Evolutionary conservation across 352 stramenopile species (phyloP).

Genomic region (Pilasporangium apinafurcum): DNA sequence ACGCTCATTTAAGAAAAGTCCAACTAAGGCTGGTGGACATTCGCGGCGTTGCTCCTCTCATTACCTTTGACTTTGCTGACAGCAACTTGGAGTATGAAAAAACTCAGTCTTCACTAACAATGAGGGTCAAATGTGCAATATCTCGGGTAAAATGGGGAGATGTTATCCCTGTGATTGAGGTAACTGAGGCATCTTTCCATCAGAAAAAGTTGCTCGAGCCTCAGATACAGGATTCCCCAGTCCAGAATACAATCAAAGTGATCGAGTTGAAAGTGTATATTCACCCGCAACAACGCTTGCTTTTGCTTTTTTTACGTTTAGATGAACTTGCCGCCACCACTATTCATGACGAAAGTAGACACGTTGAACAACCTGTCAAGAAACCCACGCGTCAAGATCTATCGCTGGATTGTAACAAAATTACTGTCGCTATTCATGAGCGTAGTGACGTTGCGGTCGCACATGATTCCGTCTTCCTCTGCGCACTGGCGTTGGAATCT

Average conservation of each 20-base stretch:
- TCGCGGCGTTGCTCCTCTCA: conserved; percentile 8
- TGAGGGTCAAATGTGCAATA: conserved; percentile 18
- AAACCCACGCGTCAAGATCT: conserved; percentile 2
- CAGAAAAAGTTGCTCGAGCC: conserved; percentile 13
- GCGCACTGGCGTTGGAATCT: conserved; percentile 5
- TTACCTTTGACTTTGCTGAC: conserved; percentile 15
- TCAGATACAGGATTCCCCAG: conserved; percentile 6
- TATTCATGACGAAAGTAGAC: neutral
- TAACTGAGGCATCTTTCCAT: conserved; percentile 10
- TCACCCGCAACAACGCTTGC: conserved; percentile 21
- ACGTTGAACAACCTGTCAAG: neutral
- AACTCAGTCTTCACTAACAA: conserved; percentile 17
- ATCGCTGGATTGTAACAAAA: conserved; percentile 4
- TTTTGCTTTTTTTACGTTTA: conserved; percentile 39
- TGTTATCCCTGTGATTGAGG: conserved; percentile 12
- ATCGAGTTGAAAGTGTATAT: conserved; percentile 15
- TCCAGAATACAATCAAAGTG: conserved; percentile 9
- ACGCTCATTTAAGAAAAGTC: conserved; percentile 16
- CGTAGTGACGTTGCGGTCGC: neutral
- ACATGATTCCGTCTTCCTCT: neutral
- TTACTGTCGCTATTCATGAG: conserved; percentile 5
- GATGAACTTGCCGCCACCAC: conserved; percentile 33
- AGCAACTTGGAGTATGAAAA: conserved; percentile 14
- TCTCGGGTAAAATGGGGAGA: conserved; percentile 13
- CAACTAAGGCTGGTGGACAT: conserved; percentile 20